These are phyloP conservation scores for Secale cereale DNA, from an alignment of 176 grass and related monocot genomes.

Conservation along the genomic window DNA sequence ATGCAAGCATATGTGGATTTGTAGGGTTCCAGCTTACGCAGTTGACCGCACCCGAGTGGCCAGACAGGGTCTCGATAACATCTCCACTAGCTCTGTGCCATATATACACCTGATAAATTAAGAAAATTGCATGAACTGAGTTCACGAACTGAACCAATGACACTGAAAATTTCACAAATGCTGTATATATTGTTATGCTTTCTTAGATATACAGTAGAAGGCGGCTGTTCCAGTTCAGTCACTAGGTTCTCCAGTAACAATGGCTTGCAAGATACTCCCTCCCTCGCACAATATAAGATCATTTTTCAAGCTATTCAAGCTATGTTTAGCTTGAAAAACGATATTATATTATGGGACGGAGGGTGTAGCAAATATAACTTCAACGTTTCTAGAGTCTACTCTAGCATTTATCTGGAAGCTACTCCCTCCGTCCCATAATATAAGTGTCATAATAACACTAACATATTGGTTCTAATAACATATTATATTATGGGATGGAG, in stretches of 20 bases:
- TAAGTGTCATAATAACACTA: too few relatives aligned
- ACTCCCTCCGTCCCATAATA: too few relatives aligned
- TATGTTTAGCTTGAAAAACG: too few relatives aligned
- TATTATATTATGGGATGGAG: too few relatives aligned
- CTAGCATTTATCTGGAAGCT: neutral
- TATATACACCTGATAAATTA: slow-evolving; percentile 77
- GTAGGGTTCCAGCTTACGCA: slow-evolving; percentile 89
- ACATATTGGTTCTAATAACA: too few relatives aligned
- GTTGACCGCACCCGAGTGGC: slow-evolving; percentile 84
- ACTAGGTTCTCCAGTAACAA: slow-evolving; percentile 3
- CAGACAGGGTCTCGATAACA: slow-evolving; percentile 70
- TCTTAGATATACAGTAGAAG: slow-evolving; percentile 1
- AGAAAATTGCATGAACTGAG: neutral
- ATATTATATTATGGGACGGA: too few relatives aligned
- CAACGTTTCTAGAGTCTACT: too few relatives aligned
- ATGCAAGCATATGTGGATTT: slow-evolving; percentile 90
- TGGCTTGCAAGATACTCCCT: neutral
- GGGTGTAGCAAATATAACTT: too few relatives aligned
- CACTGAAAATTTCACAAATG: neutral
- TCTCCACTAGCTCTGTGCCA: slow-evolving; percentile 80
- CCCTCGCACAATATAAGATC: too few relatives aligned
- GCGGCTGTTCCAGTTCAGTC: neutral
- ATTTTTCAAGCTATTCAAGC: too few relatives aligned
- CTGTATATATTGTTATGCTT: slow-evolving; percentile 1
- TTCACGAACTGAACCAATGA: neutral